These are phyloP conservation scores for Arthroderma uncinatum DNA, from an alignment of 2,329 filamentous ascomycete species.

Conservation along the genomic window DNA sequence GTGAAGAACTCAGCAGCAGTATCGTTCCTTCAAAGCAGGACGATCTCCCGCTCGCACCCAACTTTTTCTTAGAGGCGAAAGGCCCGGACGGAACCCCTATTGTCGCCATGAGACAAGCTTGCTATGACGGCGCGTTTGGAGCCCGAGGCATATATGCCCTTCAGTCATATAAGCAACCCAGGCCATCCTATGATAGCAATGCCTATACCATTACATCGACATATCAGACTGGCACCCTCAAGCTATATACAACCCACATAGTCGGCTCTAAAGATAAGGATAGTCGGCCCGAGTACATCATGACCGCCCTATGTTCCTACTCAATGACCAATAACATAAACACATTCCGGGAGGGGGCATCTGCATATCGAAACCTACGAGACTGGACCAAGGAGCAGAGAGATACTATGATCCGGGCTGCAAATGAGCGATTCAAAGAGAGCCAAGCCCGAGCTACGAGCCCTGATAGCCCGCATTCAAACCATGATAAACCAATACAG, in stretches of 20 bases:
- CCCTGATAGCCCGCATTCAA: too few species aligned
- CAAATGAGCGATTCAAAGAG: background rate
- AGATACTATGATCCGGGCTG: constrained; percentile 15
- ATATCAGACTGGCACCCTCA: constrained; percentile 8
- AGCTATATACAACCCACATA: constrained; percentile 10
- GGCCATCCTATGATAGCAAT: constrained; percentile 30
- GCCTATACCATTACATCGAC: constrained; percentile 30
- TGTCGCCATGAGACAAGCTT: constrained; percentile 28
- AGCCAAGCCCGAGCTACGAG: too few species aligned
- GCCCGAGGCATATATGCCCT: constrained; percentile 31
- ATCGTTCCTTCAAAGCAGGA: constrained; percentile 23
- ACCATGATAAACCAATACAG: background rate
- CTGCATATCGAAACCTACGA: constrained; percentile 32
- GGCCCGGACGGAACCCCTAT: constrained; percentile 23
- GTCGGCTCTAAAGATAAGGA: background rate
- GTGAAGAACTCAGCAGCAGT: constrained; percentile 16
- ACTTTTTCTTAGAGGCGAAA: constrained; percentile 36
- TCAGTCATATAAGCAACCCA: constrained; percentile 26
- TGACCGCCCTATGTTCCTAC: constrained; percentile 17
- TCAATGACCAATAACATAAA: constrained; percentile 21
- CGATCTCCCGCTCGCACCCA: constrained; percentile 27
- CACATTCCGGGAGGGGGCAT: constrained; percentile 27
- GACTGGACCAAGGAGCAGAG: constrained; percentile 30
- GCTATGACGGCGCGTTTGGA: constrained; percentile 31
- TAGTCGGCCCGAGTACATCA: constrained; percentile 9